These are phyloP conservation scores for Isabelozyma pseudorhagii DNA, from an alignment of 805 yeast species.

Conservation along the genomic window DNA sequence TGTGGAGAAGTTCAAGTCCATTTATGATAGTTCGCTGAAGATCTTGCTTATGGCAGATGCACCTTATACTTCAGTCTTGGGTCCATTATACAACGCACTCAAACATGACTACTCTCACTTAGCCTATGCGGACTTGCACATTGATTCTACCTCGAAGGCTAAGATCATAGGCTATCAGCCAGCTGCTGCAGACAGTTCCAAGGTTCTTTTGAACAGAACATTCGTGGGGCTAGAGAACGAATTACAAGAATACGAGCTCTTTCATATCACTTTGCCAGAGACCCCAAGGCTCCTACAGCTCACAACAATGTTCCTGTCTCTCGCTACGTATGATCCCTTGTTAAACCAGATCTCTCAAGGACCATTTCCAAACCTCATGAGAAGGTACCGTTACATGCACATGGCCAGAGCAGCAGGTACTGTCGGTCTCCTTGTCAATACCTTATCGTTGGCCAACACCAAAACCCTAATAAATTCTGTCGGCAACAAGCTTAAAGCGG, in stretches of 20 bases:
- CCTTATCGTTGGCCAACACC: conserved; percentile 77
- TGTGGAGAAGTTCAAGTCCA: conserved; percentile 35
- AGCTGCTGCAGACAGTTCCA: background rate
- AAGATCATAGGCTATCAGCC: conserved; percentile 42
- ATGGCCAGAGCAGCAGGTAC: conserved; percentile 90
- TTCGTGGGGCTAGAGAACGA: conserved; percentile 17
- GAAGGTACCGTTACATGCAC: conserved; percentile 82
- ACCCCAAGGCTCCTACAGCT: conserved; percentile 75
- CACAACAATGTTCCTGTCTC: conserved; percentile 62
- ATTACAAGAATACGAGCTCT: conserved; percentile 49
- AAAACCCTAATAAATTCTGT: conserved; percentile 61
- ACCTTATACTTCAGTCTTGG: conserved; percentile 51
- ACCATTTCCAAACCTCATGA: conserved; percentile 76
- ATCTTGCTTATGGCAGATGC: conserved; percentile 75
- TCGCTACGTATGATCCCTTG: conserved; percentile 49
- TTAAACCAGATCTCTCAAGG: conserved; percentile 39
- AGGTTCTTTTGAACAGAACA: conserved; percentile 14
- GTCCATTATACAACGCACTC: conserved; percentile 32
- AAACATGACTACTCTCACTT: conserved; percentile 26
- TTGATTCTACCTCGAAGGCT: conserved; percentile 25
- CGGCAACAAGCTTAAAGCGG: conserved; percentile 56
- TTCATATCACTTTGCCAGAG: conserved; percentile 73
- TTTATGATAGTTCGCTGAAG: conserved; percentile 37
- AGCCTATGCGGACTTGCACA: conserved; percentile 29
- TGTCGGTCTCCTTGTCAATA: conserved; percentile 85